These are phyloP conservation scores for Pulveroboletus sp. DNA, from an alignment of 768 basidiomycete species.

Conservation along the genomic window DNA sequence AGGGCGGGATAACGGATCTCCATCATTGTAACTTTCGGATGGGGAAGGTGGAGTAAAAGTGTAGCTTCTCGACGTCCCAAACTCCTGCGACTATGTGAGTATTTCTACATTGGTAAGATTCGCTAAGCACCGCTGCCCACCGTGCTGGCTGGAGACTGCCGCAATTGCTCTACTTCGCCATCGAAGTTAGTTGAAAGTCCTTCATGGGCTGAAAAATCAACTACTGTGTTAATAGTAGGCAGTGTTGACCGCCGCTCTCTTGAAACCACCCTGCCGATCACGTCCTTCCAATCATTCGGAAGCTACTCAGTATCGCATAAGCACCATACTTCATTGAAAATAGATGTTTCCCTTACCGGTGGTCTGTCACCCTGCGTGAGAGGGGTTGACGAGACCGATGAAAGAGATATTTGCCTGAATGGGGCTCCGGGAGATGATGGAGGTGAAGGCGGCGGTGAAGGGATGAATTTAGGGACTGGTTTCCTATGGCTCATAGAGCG, in stretches of 20 bases:
- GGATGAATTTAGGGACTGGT: conserved; percentile 63
- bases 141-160: conserved; percentile 32
- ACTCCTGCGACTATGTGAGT: conserved; percentile 32
- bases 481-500: conserved; percentile 62
- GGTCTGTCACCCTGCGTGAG: conserved; percentile 24
- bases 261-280: conserved; percentile 32
- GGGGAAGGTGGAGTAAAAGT: conserved; percentile 33
- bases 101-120: conserved; percentile 22
- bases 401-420: conserved; percentile 31
- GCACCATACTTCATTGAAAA: neutral
- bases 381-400: conserved; percentile 22
- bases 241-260: conserved; percentile 30
- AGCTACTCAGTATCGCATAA: conserved; percentile 21
- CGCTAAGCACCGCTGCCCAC: conserved; percentile 30
- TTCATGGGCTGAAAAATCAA: conserved; percentile 28
- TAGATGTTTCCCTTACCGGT: conserved; percentile 24
- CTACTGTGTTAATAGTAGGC: conserved; percentile 32
- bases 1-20: conserved; percentile 34
- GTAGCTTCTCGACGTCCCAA: conserved; percentile 29
- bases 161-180: conserved; percentile 26
- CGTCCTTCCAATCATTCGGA: conserved; percentile 35
- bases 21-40: conserved; percentile 32
- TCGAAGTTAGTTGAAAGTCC: conserved; percentile 22
- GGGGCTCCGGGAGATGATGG: conserved; percentile 34
- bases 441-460: conserved; percentile 51